Evolutionary conservation across 768 basidiomycete genomes (phyloP), one percentile per base, ranked within the genome.

Genomic region (Phaeotremella skinneri): DNA sequence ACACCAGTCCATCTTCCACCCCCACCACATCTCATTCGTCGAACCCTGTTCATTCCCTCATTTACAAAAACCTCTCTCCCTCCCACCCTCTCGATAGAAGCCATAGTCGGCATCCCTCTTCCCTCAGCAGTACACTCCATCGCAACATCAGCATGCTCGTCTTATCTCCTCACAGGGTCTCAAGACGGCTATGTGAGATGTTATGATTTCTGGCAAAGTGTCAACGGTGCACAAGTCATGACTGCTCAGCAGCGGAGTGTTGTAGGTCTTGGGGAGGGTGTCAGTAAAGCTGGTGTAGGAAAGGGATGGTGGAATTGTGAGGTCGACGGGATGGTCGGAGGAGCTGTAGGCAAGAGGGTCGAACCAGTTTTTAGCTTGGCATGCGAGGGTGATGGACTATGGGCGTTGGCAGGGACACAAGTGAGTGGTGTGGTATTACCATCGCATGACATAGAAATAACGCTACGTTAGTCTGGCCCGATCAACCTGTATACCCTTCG

Each of bases 401-500:
- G 92, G 91, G 83, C 87, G 17, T 80, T 97, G 56, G 86, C 89
- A 23, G 96, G 96, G 14, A 88, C 87, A 32, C 83, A 89, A 68
- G 92, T 93, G 77, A 63, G 86, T 57, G 61, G n/a, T 1, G 50
- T 62, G 67, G n/a, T 31, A n/a, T 17, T 37, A 37, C 17, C 34
- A 37, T 37, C 17, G 34, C 17, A 37, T 37, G 17, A 37, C 9
- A 17, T 45, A 6, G 9, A 6, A 45, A 26, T 49, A 34, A 34
- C 45, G 49, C 14, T 21, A 7, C 2, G 32, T 7, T 66, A 94
- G 92, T 81, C 83, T 64, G 96, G 94, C n/a, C 83, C 86, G 65
- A 88, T 99, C 74, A 92, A 92, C 76, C 81, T 99, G 21, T 92
- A 89, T 74, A 96, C 92, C 1, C 83, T 96, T 20, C 85, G 94